Evolutionary conservation across 1,139 yeast species (phyloP).

Genomic region (Protomyces pachydermus): DNA sequence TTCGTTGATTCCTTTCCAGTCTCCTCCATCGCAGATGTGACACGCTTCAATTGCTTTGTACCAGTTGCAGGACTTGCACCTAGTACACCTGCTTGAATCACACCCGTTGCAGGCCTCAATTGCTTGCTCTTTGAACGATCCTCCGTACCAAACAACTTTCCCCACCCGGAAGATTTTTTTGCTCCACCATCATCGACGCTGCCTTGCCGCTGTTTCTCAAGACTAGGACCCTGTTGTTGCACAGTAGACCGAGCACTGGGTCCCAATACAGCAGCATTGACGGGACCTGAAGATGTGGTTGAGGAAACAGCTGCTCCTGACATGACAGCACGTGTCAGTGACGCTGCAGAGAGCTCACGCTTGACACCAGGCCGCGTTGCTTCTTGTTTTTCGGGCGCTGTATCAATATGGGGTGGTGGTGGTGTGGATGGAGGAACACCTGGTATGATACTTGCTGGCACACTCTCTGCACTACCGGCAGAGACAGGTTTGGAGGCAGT

Average conservation of each 20-base stretch:
- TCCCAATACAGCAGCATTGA: neutral
- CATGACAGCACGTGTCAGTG: conserved; percentile 25
- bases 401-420: neutral
- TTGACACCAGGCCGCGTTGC: conserved; percentile 7
- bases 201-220: neutral
- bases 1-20: conserved; percentile 12
- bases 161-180: conserved; percentile 22
- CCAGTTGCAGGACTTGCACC: neutral
- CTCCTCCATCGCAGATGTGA: conserved; percentile 1
- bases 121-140: conserved; percentile 7
- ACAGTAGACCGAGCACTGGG: neutral
- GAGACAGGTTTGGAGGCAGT: neutral
- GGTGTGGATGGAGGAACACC: neutral
- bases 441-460: neutral
- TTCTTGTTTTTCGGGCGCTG: neutral
- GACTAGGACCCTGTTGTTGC: neutral
- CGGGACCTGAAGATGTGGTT: neutral
- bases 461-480: neutral
- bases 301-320: conserved; percentile 7
- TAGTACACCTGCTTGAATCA: neutral
- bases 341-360: conserved; percentile 20
- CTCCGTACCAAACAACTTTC: conserved; percentile 13
- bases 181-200: neutral
- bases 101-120: neutral
- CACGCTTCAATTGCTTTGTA: neutral